These are phyloP conservation scores for Metarhizium humberi DNA, from an alignment of 2,329 filamentous ascomycete genomes.

Conservation along the genomic window DNA sequence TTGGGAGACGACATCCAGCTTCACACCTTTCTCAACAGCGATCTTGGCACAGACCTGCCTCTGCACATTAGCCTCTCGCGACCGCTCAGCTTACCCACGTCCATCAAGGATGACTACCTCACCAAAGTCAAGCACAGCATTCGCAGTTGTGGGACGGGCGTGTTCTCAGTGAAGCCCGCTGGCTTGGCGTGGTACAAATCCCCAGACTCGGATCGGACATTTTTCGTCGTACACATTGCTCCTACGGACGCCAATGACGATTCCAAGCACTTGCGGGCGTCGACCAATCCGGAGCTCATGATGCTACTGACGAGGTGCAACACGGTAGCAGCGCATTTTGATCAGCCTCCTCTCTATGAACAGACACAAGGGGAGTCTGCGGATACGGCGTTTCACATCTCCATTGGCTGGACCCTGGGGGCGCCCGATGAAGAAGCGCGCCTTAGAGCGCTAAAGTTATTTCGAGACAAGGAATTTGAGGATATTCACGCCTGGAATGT, in stretches of 20 bases:
- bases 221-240: slow-evolving; percentile 64
- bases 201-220: slow-evolving; percentile 61
- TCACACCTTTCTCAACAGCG: slow-evolving; percentile 63
- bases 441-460: slow-evolving; percentile 15
- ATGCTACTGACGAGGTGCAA: slow-evolving; percentile 61
- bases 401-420: slow-evolving; percentile 73
- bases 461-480: slow-evolving; percentile 14
- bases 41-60: slow-evolving; percentile 68
- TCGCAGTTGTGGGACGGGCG: slow-evolving; percentile 11
- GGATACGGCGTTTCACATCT: slow-evolving; percentile 65
- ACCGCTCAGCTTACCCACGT: slow-evolving; percentile 63
- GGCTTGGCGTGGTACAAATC: slow-evolving; percentile 41
- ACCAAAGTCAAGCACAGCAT: slow-evolving; percentile 39
- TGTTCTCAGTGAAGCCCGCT: slow-evolving; percentile 29
- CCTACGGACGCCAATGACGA: slow-evolving; percentile 1
- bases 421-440: slow-evolving; percentile 34
- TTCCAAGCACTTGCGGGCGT: background rate
- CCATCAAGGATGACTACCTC: slow-evolving; percentile 62
- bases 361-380: slow-evolving; percentile 14
- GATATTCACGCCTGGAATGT: slow-evolving; percentile 36
- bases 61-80: slow-evolving; percentile 88
- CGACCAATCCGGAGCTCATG: slow-evolving; percentile 44
- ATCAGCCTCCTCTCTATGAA: slow-evolving; percentile 64
- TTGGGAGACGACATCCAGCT: slow-evolving; percentile 33
- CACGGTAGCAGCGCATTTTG: slow-evolving; percentile 43